Evolutionary conservation across 805 yeast genomes (phyloP).

Genomic region (Metschnikowia bowlesiae): DNA sequence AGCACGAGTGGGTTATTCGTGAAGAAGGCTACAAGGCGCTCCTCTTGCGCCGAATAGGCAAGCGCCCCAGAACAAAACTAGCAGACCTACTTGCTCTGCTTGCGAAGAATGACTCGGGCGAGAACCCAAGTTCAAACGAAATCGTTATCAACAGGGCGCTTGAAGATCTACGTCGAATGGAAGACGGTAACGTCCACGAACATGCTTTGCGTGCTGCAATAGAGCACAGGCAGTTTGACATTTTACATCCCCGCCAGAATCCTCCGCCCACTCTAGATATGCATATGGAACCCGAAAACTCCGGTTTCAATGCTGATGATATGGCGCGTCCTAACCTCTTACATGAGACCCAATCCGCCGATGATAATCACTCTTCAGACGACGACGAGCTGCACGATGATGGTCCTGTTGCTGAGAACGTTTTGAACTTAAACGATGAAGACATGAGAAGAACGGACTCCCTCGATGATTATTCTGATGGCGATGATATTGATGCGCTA

Average conservation of each 20-base stretch:
- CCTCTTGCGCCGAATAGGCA: constrained; percentile 56
- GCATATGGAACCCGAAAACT: not conserved
- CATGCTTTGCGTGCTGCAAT: constrained; percentile 12
- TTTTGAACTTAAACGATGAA: not conserved
- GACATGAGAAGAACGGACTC: not conserved
- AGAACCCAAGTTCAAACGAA: not conserved
- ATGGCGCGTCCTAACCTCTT: not conserved
- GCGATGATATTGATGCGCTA: constrained; percentile 15
- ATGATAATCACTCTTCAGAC: not conserved
- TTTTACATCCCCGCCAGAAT: not conserved
- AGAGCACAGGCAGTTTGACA: constrained; percentile 10
- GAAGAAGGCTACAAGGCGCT: constrained; percentile 66
- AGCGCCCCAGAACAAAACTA: constrained; percentile 41
- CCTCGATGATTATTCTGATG: constrained; percentile 5
- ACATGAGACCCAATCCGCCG: not conserved
- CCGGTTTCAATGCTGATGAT: not conserved
- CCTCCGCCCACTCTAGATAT: not conserved
- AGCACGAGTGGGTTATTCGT: constrained; percentile 66
- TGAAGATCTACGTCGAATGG: constrained; percentile 14
- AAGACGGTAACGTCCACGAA: constrained; percentile 7
- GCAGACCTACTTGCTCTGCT: constrained; percentile 29
- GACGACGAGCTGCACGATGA: not conserved
- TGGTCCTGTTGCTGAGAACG: not conserved
- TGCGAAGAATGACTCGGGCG: constrained; percentile 2
- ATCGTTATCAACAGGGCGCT: constrained; percentile 13